These are phyloP conservation scores for Nitzschia sp. DNA, from an alignment of 108 stramenopile genomes.

Conservation along the genomic window DNA sequence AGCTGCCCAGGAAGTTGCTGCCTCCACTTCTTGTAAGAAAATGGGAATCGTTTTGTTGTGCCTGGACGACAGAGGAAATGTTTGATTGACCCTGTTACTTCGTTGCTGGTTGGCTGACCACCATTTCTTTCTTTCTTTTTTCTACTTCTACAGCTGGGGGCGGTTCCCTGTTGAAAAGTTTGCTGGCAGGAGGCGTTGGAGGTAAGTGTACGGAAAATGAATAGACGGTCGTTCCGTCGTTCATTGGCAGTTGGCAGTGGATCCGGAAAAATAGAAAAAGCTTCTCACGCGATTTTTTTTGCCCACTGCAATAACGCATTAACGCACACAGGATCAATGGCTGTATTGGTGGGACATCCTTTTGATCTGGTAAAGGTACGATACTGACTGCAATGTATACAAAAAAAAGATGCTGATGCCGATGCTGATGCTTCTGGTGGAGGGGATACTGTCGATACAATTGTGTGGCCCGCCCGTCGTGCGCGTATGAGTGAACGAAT, in stretches of 20 bases:
- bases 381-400: background rate
- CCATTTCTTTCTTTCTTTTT: background rate
- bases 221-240: constrained; percentile 32
- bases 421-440: background rate
- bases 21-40: constrained; percentile 7
- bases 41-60: background rate
- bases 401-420: background rate
- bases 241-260: too few relatives aligned
- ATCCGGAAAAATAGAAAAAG: too few relatives aligned
- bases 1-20: background rate
- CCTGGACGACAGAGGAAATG: background rate
- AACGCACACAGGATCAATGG: constrained; percentile 59
- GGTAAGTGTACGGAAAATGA: constrained; percentile 31
- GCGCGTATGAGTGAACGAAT: too few relatives aligned
- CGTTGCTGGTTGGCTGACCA: background rate
- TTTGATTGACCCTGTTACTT: too few relatives aligned
- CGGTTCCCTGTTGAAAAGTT: constrained; percentile 62
- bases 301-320: too few relatives aligned
- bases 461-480: background rate
- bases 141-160: constrained; percentile 9
- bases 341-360: constrained; percentile 63
- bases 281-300: too few relatives aligned
- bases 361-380: constrained; percentile 70
- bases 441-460: too few relatives aligned
- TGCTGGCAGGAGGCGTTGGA: constrained; percentile 79